Evolutionary conservation across 805 yeast genomes (phyloP), one percentile per base, ranked within the genome.

Genomic region (Lachancea dasiensis): DNA sequence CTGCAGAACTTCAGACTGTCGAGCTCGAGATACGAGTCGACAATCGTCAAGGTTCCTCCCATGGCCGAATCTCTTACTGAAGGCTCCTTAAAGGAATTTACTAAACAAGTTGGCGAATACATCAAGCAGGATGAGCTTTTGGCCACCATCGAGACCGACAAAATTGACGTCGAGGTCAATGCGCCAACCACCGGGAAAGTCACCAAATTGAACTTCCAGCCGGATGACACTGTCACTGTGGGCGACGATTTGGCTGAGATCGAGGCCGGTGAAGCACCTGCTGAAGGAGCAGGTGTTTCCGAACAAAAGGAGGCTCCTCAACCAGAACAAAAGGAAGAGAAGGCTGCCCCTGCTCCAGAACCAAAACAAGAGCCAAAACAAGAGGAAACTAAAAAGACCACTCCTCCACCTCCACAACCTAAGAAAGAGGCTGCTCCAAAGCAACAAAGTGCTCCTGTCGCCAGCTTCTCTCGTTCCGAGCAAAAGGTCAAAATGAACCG

Each of bases 11-110:
- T 14, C 13, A 24, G 17, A 6, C 25, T 19, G 8, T 15, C 31
- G 6, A n/a, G n/a, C n/a, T 18, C 31, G 3, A 17, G 37, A 27
- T 24, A 10, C 14, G 27, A 64, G 43, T 61, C 70, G 27, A 69
- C 68, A 45, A 63, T 59, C 34, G 95, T 90, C 37, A 85, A 87
- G 64, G 97, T 92, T 16, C 98, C 98, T 34, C 94, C 86, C 48
- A 87, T 92, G 97, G 97, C 98, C 30, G 98, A 92, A 68, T 89
- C 97, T 35, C 81, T 92, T 58, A 86, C 96, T 28, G 98, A 92
- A 65, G 98, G 98, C 61, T 86, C 97, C 34, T 73, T 92, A 49
- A 70, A 85, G 45, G 75, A 73, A 42, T 81, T 68, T 58, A 67
- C 70, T 48, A 81, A 81, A 60, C 66, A 75, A 45, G 86, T 87